phyloP scores from a whole-genome alignment of 1,284 basidiomycete species.

The Filobasidium uniguttulatum region DNA sequence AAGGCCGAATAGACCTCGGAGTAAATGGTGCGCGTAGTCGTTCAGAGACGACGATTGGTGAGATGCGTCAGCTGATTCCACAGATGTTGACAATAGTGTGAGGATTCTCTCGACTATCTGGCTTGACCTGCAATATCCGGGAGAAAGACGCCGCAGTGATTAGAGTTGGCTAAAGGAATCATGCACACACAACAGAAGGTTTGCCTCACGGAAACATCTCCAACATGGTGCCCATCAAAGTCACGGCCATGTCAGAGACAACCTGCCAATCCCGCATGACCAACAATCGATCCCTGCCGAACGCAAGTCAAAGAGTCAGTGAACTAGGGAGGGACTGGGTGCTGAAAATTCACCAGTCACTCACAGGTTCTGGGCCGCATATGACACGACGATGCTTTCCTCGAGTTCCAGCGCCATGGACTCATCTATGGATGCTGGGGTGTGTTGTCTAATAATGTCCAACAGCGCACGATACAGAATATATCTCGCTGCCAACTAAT shows the following conservation, averaged over 20 bases:
- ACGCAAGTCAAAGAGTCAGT: neutral
- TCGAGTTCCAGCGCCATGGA: slow-evolving; percentile 63
- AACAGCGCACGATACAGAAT: slow-evolving; percentile 76
- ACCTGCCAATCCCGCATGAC: neutral
- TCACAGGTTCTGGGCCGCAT: slow-evolving; percentile 50
- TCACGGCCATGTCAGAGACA: neutral
- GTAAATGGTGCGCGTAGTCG: neutral
- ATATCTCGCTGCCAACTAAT: slow-evolving; percentile 58
- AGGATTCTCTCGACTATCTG: neutral
- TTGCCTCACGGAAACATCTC: no score
- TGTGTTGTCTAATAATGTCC: slow-evolving; percentile 55
- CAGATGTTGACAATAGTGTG: neutral
- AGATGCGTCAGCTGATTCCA: neutral
- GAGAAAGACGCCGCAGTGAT: no score
- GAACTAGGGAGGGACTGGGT: neutral
- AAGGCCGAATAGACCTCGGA: neutral
- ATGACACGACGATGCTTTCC: slow-evolving; percentile 73
- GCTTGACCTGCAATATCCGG: neutral
- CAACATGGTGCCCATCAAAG: neutral
- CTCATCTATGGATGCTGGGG: slow-evolving; percentile 63
- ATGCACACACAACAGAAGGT: no score
- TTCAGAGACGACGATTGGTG: neutral
- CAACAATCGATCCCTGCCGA: neutral
- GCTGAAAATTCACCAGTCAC: neutral
- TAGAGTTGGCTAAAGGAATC: no score